Percentiles rank a stretch among this genome's conserved stretches.
These are phyloP conservation scores for Camellia oleifera DNA, from an alignment of 179 eudicot species.

Conservation along the genomic window DNA sequence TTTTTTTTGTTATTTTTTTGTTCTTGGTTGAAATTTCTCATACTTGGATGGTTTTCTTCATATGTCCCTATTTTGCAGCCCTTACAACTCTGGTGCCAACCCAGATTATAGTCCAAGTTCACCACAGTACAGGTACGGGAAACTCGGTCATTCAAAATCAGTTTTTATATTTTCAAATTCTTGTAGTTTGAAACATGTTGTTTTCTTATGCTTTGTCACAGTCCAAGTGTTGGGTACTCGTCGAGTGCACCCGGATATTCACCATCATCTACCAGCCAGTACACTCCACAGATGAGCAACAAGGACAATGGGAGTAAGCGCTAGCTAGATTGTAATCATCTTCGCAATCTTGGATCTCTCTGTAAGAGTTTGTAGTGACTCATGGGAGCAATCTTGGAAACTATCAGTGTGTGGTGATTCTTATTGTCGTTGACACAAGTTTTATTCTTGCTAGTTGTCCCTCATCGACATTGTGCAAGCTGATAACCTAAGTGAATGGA, in stretches of 20 bases:
- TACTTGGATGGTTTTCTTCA: not conserved
- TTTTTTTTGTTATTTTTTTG: too few relatives aligned
- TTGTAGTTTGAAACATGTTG: not conserved
- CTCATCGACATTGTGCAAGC: too few relatives aligned
- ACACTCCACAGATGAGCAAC: conserved; percentile 63
- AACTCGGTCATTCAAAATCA: not conserved
- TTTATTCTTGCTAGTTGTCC: too few relatives aligned
- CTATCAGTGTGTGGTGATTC: too few relatives aligned
- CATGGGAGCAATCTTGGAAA: too few relatives aligned
- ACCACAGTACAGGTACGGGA: conserved; percentile 81
- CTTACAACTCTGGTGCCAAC: conserved; percentile 66
- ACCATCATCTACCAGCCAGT: conserved; percentile 91
- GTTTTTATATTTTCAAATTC: not conserved
- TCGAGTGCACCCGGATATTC: conserved; percentile 99
- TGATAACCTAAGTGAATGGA: too few relatives aligned
- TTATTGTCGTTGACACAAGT: too few relatives aligned
- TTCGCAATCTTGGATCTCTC: not conserved
- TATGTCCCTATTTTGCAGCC: conserved; percentile 45
- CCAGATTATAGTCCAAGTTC: conserved; percentile 98
- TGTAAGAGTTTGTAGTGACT: too few relatives aligned
- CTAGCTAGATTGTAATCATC: not conserved
- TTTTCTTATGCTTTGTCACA: conserved; percentile 16
- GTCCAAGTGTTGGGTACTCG: conserved; percentile 97
- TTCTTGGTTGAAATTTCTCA: not conserved
- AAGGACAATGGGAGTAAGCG: conserved; percentile 48